Conservation (phyloP, 1,139 yeast genomes). For the Geotrichum citri-aurantii region DNA sequence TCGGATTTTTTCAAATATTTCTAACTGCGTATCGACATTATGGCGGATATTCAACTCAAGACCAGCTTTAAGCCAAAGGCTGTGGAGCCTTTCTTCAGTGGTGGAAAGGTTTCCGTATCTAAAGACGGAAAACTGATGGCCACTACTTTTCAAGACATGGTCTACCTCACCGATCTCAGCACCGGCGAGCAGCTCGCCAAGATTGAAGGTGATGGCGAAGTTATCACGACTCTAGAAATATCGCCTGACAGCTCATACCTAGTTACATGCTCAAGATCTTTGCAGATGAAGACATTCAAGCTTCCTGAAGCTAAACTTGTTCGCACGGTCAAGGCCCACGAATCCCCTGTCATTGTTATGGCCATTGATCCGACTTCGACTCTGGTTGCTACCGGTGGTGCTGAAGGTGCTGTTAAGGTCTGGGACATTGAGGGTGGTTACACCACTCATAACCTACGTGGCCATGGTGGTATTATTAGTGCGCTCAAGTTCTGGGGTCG, state of each 20-base stretch:
- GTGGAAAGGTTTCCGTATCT: constrained; percentile 72
- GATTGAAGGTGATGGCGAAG: constrained; percentile 82
- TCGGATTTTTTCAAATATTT: not conserved
- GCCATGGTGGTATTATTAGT: constrained; percentile 91
- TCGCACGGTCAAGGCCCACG: constrained; percentile 42
- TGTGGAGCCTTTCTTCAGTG: constrained; percentile 74
- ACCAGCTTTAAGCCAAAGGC: constrained; percentile 43
- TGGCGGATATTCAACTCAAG: constrained; percentile 26
- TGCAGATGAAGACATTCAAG: constrained; percentile 65
- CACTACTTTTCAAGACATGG: constrained; percentile 71
- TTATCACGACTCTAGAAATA: constrained; percentile 64
- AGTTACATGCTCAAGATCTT: constrained; percentile 77
- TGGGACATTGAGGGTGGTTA: constrained; percentile 90
- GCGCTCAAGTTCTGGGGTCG: constrained; percentile 71
- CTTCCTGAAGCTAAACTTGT: constrained; percentile 32
- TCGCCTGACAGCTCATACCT: constrained; percentile 70
- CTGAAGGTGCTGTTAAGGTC: constrained; percentile 87
- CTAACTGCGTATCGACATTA: not conserved
- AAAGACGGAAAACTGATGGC: constrained; percentile 65
- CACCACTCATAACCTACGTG: constrained; percentile 83
- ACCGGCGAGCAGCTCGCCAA: constrained; percentile 55
- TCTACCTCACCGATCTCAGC: constrained; percentile 58
- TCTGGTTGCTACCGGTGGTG: constrained; percentile 86
- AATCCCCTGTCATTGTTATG: constrained; percentile 78
- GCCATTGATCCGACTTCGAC: constrained; percentile 76